Base-by-base conservation (phyloP, 257 asterid species). In the Przewalskia tangutica region DNA sequence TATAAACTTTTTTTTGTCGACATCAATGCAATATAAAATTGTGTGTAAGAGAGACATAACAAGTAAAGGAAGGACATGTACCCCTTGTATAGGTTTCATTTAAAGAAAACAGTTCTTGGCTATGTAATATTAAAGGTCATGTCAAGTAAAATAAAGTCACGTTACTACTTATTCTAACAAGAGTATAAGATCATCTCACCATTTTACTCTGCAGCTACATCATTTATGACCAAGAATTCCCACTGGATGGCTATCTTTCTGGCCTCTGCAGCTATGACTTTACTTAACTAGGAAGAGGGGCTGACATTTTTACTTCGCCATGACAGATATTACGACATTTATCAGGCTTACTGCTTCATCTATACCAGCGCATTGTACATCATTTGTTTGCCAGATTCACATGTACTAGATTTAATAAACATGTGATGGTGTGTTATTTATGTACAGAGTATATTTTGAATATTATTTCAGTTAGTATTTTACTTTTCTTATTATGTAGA, bases 221-320 rank as follows among this genome's bases (percentile, higher is more conserved):
- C 91, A 18, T 44, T 87, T 77, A 81, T 86, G 46, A 77, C 89
- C 9, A 89, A 86, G 73, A 89, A 76, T 84, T 82, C 87, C 65
- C 87, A 86, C 58, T 88, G 91, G 97, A 82, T 89, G 77, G 86
- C 85, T 38, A 70, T 86, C 77, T 63, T 87, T 82, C 83, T 92
- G 48, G 80, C 83, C 4, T 81, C 89, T 17, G 32, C 85, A 58
- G 82, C 85, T 23, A 38, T 78, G 71, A 75, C 63, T 62, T 81
- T 89, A 46, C 83, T 75, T 84, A 86, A 85, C 68, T 92, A 85
- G 83, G 13, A 34, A 23, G 23, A 58, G 54, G 59, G 18, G 62
- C 17, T 23, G 23, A 17, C 6, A n/a, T 12, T 68, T n/a, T 68
- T 40, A n/a, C 46, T 67, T 67, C 53, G 0, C 20, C 63, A 17